phyloP scores from a whole-genome alignment of 2,329 filamentous ascomycete genomes.

The Ophiocordyceps sinensis region DNA sequence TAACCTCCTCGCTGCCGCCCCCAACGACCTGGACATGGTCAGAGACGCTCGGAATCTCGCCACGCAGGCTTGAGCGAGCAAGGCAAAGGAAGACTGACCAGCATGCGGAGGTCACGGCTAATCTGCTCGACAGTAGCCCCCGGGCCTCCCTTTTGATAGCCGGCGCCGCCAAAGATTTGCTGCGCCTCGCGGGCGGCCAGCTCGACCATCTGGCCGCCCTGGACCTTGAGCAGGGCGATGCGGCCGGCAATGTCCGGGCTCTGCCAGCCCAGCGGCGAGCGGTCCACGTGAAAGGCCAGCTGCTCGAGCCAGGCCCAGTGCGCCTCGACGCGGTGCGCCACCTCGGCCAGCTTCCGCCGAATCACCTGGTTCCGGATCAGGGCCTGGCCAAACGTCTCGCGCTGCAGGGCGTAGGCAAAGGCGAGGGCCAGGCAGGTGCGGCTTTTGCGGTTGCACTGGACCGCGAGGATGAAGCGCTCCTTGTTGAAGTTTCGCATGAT shows the following conservation, averaged over 20 bases:
- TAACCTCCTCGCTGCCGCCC: constrained; percentile 40
- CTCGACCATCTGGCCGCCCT: constrained; percentile 33
- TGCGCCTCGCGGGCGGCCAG: constrained; percentile 35
- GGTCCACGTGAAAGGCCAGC: constrained; percentile 37
- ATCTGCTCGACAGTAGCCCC: constrained; percentile 37
- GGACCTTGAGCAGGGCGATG: constrained; percentile 27
- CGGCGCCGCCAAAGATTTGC: constrained; percentile 38
- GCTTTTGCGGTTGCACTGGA: constrained; percentile 40
- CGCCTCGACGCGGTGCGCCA: constrained; percentile 44
- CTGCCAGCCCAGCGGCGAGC: constrained; percentile 8
- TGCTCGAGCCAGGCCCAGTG: constrained; percentile 49
- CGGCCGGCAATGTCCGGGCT: constrained; percentile 18
- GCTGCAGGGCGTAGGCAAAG: constrained; percentile 32
- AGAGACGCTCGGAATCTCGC: not conserved
- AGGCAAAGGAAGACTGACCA: constrained; percentile 3
- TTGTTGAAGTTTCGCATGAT: constrained; percentile 44
- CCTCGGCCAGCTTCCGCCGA: constrained; percentile 41
- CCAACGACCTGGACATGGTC: constrained; percentile 27
- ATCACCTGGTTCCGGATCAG: constrained; percentile 45
- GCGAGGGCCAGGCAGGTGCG: constrained; percentile 40
- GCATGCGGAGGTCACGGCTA: constrained; percentile 30
- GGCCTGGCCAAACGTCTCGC: constrained; percentile 44
- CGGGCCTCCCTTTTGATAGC: constrained; percentile 32
- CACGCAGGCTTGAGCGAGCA: constrained; percentile 9
- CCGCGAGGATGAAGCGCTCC: constrained; percentile 44